Base-by-base conservation (phyloP, 2,329 filamentous ascomycete species). In the Dactylella cylindrospora region DNA sequence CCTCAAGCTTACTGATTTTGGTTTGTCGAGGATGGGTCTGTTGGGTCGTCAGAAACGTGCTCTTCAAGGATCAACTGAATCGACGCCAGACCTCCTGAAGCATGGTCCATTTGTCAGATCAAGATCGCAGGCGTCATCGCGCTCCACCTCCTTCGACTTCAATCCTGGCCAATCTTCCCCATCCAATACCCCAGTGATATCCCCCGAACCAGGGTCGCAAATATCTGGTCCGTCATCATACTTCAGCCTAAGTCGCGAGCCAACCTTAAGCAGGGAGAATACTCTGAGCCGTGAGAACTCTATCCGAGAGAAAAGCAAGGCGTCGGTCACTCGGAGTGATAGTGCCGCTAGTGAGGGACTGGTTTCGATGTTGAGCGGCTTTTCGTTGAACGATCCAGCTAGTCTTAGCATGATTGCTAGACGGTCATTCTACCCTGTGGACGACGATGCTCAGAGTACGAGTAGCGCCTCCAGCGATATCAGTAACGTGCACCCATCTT, bases 1-100 rank as follows among this genome's bases (percentile, higher is more conserved):
- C 74, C 76, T 98, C 54, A 98, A 98, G 74, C 78, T 98, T 68
- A 98, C 94, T 1, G 93, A 98, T 72, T 98, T 98, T 75, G 93
- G 93, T 62, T 78, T 98, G 20, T 98, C 93, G 9, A 84, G 93
- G 22, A 97, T 98, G 91, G 94, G 93, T 71, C 78, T 98, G 65
- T 87, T 98, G 64, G 93, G 93, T 60, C 87, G 93, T 69, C 93
- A 98, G 74, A 97, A 98, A 76, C 84, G 93, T 69, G 89, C 91
- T 17, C 78, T 96, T 40, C 93, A 75, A 81, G 83, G 80, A 71
- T 77, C 83, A 22, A 83, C 84, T 25, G 91, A 98, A 66, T 83
- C 85, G n/a, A 90, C 85, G 0, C 93, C 93, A 0, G 94, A 98
- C 74, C 77, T 98, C 9, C 79, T 97, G 35, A 96, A 95, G 71